Evolutionary conservation across 116 monocot genomes (phyloP).

Genomic region (Papilionanthe hybrid): DNA sequence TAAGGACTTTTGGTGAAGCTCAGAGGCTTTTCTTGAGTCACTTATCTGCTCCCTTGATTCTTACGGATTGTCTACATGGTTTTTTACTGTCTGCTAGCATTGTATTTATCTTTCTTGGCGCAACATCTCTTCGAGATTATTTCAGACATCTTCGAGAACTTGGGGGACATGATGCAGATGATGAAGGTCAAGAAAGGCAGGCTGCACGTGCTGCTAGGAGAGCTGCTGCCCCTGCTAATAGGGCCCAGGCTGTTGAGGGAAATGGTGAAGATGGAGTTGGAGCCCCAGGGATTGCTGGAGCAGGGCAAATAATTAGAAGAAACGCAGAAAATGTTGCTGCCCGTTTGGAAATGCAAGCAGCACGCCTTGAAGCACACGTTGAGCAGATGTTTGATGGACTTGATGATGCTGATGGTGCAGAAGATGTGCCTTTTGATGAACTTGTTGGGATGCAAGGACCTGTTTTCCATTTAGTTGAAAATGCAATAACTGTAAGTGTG

Average conservation of each 20-base stretch:
- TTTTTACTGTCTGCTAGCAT: slow-evolving; percentile 94
- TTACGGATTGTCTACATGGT: slow-evolving; percentile 94
- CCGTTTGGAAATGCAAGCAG: slow-evolving; percentile 84
- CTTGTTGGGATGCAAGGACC: slow-evolving; percentile 99
- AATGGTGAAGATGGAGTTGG: slow-evolving; percentile 75
- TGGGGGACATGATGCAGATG: slow-evolving; percentile 80
- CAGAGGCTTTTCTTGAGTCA: slow-evolving; percentile 86
- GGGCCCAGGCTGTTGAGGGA: slow-evolving; percentile 48
- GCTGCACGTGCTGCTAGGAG: slow-evolving; percentile 82
- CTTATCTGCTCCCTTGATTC: slow-evolving; percentile 65
- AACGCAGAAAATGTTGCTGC: slow-evolving; percentile 99
- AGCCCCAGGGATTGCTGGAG: slow-evolving; percentile 74
- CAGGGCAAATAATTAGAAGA: slow-evolving; percentile 81
- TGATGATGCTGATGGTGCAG: slow-evolving; percentile 98
- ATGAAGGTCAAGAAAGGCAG: slow-evolving; percentile 81
- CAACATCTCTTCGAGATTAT: slow-evolving; percentile 97
- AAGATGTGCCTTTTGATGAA: slow-evolving; percentile 97
- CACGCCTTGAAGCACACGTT: slow-evolving; percentile 90
- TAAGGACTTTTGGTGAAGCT: slow-evolving; percentile 83
- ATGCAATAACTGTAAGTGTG: slow-evolving; percentile 90
- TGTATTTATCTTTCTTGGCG: slow-evolving; percentile 97
- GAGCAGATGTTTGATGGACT: slow-evolving; percentile 99
- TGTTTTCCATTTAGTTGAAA: slow-evolving; percentile 93
- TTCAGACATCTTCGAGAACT: slow-evolving; percentile 80
- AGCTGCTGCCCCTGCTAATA: slow-evolving; percentile 51